Percentiles rank a stretch among this genome's conserved stretches.
These are phyloP conservation scores for Mycena galopus DNA, from an alignment of 768 basidiomycete genomes.

Conservation along the genomic window DNA sequence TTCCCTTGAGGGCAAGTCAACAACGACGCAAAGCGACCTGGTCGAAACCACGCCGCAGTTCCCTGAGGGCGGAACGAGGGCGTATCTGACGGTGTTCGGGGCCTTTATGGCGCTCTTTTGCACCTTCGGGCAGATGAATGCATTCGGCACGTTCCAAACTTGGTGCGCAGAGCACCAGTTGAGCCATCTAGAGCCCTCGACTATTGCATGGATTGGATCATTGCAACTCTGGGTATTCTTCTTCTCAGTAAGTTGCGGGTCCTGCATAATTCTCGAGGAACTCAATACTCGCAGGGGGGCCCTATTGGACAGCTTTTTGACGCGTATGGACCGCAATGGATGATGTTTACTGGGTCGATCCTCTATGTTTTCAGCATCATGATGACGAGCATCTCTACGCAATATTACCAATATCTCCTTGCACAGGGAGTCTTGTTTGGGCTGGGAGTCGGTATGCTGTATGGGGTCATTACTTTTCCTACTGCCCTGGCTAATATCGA, in stretches of 20 bases:
- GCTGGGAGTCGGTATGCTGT: slow-evolving; percentile 75
- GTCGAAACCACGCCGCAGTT: slow-evolving; percentile 29
- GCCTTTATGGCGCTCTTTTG: slow-evolving; percentile 77
- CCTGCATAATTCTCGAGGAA: neutral
- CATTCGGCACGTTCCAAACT: slow-evolving; percentile 79
- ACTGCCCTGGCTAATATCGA: slow-evolving; percentile 25
- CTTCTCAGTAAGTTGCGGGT: slow-evolving; percentile 74
- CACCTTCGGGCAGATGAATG: slow-evolving; percentile 79
- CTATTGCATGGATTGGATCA: too few relatives aligned
- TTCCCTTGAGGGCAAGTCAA: slow-evolving; percentile 34
- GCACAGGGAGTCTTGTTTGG: slow-evolving; percentile 77
- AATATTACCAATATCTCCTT: slow-evolving; percentile 73
- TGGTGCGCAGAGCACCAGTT: slow-evolving; percentile 78
- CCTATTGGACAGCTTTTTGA: slow-evolving; percentile 73
- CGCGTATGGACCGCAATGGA: slow-evolving; percentile 65
- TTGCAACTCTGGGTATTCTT: too few relatives aligned
- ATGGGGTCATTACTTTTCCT: slow-evolving; percentile 47
- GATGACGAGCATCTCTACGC: slow-evolving; percentile 69
- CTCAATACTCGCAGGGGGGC: slow-evolving; percentile 59
- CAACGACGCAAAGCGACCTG: slow-evolving; percentile 32
- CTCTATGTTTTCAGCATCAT: too few relatives aligned
- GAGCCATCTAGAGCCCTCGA: too few relatives aligned
- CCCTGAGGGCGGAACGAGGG: slow-evolving; percentile 50
- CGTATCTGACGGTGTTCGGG: slow-evolving; percentile 68
- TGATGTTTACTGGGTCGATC: slow-evolving; percentile 67